phyloP scores from a whole-genome alignment of 129 eudicot species.

The sunflower (Helianthus annuus) region DNA sequence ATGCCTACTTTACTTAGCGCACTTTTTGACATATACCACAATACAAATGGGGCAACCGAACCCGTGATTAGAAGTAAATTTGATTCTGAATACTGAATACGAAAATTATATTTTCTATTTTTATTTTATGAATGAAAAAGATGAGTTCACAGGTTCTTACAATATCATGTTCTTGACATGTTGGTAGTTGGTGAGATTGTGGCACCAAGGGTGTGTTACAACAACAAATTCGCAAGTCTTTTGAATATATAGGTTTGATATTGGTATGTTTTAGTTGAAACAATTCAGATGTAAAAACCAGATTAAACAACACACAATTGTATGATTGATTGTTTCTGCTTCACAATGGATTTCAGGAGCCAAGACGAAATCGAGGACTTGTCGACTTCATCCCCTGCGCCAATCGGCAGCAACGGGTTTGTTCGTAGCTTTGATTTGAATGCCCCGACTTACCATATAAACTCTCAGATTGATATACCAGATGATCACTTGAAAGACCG shows the following conservation, averaged over 20 bases:
- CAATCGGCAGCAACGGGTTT: constrained; percentile 53
- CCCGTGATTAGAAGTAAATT: no score
- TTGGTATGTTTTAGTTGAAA: constrained; percentile 47
- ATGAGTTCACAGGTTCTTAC: no score
- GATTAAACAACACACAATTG: constrained; percentile 13
- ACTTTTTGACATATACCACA: no score
- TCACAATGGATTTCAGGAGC: constrained; percentile 47
- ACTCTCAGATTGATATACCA: constrained; percentile 68
- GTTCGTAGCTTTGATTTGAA: constrained; percentile 58
- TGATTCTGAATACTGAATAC: no score
- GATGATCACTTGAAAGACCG: constrained; percentile 52
- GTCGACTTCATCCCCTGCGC: constrained; percentile 49
- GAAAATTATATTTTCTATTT: not conserved
- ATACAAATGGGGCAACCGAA: no score
- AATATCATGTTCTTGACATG: constrained; percentile 61
- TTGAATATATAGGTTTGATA: constrained; percentile 41
- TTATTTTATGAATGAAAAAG: not conserved
- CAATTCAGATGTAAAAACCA: constrained; percentile 23
- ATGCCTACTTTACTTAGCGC: no score
- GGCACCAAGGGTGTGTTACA: constrained; percentile 61
- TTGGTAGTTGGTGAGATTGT: constrained; percentile 33
- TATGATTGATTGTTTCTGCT: constrained; percentile 1
- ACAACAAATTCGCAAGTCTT: constrained; percentile 34
- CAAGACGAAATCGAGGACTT: constrained; percentile 67
- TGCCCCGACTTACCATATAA: constrained; percentile 57